A percentile compares a stretch with the other conserved stretches of the same genome.
These are phyloP conservation scores for Penicillium bialowiezense DNA, from an alignment of 495 filamentous ascomycete species.

Conservation along the genomic window DNA sequence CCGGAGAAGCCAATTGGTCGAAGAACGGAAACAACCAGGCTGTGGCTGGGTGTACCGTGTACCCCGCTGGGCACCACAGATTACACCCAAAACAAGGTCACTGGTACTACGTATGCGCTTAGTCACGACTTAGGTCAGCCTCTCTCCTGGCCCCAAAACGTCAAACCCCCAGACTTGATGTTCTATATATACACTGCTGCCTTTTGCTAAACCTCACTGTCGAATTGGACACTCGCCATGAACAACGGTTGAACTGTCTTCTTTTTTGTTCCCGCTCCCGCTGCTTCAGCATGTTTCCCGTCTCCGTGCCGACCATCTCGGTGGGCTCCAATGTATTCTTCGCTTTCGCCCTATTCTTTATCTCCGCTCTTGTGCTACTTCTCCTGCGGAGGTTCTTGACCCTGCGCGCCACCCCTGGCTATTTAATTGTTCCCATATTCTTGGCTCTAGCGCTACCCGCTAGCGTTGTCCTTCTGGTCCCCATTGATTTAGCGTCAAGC, in stretches of 20 bases:
- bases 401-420: constrained; percentile 84
- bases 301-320: constrained; percentile 36
- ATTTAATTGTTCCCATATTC: constrained; percentile 88
- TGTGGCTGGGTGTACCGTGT: constrained; percentile 7
- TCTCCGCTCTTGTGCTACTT: constrained; percentile 74
- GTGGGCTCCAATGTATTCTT: constrained; percentile 73
- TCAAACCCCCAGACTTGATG: constrained; percentile 13
- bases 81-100: constrained; percentile 3
- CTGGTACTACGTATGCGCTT: background rate
- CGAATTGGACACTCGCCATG: constrained; percentile 15
- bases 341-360: constrained; percentile 62
- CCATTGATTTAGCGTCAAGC: constrained; percentile 91
- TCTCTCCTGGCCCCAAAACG: constrained; percentile 22
- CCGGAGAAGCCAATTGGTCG: constrained; percentile 18
- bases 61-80: constrained; percentile 6
- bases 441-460: constrained; percentile 89
- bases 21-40: background rate
- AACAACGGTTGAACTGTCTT: constrained; percentile 13
- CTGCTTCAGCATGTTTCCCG: constrained; percentile 19
- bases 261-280: constrained; percentile 2
- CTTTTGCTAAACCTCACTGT: background rate
- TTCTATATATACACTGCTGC: constrained; percentile 8
- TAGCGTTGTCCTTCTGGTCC: constrained; percentile 90
- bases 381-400: constrained; percentile 86
- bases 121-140: constrained; percentile 29